A percentile compares a stretch with the other conserved stretches of the same genome.
phyloP scores from a whole-genome alignment of 192 early-diverging fungal genomes.

The Umbelopsis isabellina region DNA sequence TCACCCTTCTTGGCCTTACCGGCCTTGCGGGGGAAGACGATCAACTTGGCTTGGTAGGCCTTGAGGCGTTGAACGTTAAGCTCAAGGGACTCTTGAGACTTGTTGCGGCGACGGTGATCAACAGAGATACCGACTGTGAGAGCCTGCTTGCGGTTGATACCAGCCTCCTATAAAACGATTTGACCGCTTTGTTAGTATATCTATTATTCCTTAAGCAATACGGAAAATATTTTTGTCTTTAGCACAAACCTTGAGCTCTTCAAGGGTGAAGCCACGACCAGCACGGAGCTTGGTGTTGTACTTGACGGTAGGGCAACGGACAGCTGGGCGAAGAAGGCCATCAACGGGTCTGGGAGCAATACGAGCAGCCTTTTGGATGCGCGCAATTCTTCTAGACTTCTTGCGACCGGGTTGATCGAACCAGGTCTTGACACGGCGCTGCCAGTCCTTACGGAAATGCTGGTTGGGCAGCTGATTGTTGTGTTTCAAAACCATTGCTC shows the following conservation, averaged over 20 bases:
- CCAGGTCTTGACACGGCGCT: conserved; percentile 95
- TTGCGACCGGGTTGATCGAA: conserved; percentile 98
- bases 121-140: conserved; percentile 94
- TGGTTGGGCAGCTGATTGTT: conserved; percentile 94
- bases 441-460: conserved; percentile 99
- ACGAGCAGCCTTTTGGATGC: conserved; percentile 93
- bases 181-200: not conserved
- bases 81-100: conserved; percentile 90
- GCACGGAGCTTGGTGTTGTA: conserved; percentile 98
- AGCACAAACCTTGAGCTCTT: conserved; percentile 89
- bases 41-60: conserved; percentile 92
- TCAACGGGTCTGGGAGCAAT: conserved; percentile 97
- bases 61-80: conserved; percentile 94
- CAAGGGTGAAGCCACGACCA: conserved; percentile 97
- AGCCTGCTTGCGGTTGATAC: conserved; percentile 92
- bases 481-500: conserved; percentile 73
- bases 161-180: conserved; percentile 69
- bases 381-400: conserved; percentile 84
- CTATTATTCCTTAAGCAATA: conserved; percentile 29
- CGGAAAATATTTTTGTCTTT: conserved; percentile 87
- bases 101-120: conserved; percentile 96
- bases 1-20: conserved; percentile 88
- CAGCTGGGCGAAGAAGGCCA: conserved; percentile 94
- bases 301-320: conserved; percentile 94
- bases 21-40: conserved; percentile 95